These are phyloP conservation scores for Sequoia sempervirens DNA, from an alignment of 75 land plant genomes.

Conservation along the genomic window DNA sequence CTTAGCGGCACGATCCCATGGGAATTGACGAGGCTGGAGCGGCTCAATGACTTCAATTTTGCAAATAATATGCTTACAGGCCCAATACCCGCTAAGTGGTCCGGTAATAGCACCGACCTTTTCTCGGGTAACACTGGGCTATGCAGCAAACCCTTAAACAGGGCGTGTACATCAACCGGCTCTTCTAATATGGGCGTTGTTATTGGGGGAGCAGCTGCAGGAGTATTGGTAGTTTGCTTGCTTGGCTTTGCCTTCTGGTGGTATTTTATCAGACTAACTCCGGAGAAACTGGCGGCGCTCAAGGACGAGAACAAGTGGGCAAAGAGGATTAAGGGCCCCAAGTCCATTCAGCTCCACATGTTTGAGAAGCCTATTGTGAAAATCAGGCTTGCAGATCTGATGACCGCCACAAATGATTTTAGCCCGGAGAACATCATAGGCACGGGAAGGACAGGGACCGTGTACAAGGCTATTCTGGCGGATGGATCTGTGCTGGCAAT, in stretches of 20 bases:
- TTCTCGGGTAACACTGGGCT: slow-evolving; percentile 58
- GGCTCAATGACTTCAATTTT: slow-evolving; percentile 48
- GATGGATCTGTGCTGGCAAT: slow-evolving; percentile 79
- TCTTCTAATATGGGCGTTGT: slow-evolving; percentile 14
- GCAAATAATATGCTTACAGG: slow-evolving; percentile 56
- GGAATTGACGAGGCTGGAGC: slow-evolving; percentile 36
- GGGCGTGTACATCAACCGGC: slow-evolving; percentile 9
- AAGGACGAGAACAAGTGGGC: slow-evolving; percentile 55
- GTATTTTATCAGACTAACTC: slow-evolving; percentile 28
- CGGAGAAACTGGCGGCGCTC: slow-evolving; percentile 17
- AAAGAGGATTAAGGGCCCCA: slow-evolving; percentile 32
- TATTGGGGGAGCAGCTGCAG: slow-evolving; percentile 24
- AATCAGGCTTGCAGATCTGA: slow-evolving; percentile 71
- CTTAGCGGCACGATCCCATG: slow-evolving; percentile 58
- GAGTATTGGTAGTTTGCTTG: slow-evolving; percentile 11
- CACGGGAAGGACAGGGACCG: slow-evolving; percentile 66
- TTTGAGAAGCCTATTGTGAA: slow-evolving; percentile 84
- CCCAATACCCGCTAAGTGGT: slow-evolving; percentile 37
- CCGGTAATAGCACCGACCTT: neutral
- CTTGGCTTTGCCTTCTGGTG: slow-evolving; percentile 59
- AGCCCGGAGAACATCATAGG: slow-evolving; percentile 54
- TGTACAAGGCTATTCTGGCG: slow-evolving; percentile 68
- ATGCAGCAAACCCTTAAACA: slow-evolving; percentile 57
- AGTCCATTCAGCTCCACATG: slow-evolving; percentile 62
- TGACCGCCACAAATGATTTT: slow-evolving; percentile 80